A percentile compares a stretch with the other conserved stretches of the same genome.
Conservation (phyloP, 208 protist species). For the Leishmania mexicana region DNA sequence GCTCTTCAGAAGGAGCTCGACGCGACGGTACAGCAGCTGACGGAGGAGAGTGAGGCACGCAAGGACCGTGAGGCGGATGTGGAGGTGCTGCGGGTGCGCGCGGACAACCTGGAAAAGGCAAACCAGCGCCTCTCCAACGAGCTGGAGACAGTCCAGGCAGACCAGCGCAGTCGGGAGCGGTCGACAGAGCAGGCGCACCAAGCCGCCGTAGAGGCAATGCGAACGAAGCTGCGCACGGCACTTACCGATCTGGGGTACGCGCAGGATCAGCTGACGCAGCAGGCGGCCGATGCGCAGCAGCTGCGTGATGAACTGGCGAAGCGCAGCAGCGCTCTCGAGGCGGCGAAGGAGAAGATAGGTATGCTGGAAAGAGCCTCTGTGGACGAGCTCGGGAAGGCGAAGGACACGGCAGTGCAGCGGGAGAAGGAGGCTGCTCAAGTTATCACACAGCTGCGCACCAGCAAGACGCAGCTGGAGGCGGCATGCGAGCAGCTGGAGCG, state of each 20-base stretch:
- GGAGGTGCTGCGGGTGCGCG: constrained; percentile 54
- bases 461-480: constrained; percentile 50
- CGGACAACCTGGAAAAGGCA: constrained; percentile 52
- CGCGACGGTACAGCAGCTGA: constrained; percentile 40
- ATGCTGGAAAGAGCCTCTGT: constrained; percentile 20
- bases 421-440: constrained; percentile 43
- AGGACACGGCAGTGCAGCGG: constrained; percentile 29
- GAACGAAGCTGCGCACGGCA: constrained; percentile 43
- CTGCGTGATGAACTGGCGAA: constrained; percentile 59
- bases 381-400: constrained; percentile 30
- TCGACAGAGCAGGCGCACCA: constrained; percentile 59
- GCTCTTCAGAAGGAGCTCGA: constrained; percentile 62
- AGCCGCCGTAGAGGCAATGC: constrained; percentile 50
- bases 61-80: constrained; percentile 66
- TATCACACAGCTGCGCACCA: constrained; percentile 24
- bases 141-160: constrained; percentile 56
- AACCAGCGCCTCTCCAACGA: constrained; percentile 44
- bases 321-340: constrained; percentile 44
- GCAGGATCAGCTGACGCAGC: constrained; percentile 71
- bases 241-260: constrained; percentile 50
- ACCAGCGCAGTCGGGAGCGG: constrained; percentile 58
- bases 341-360: constrained; percentile 23
- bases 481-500: constrained; percentile 46
- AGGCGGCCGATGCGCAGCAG: constrained; percentile 50
- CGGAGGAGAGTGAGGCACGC: constrained; percentile 54